These are phyloP conservation scores for Ciborinia camelliae DNA, from an alignment of 2,329 filamentous ascomycete species.

Conservation along the genomic window DNA sequence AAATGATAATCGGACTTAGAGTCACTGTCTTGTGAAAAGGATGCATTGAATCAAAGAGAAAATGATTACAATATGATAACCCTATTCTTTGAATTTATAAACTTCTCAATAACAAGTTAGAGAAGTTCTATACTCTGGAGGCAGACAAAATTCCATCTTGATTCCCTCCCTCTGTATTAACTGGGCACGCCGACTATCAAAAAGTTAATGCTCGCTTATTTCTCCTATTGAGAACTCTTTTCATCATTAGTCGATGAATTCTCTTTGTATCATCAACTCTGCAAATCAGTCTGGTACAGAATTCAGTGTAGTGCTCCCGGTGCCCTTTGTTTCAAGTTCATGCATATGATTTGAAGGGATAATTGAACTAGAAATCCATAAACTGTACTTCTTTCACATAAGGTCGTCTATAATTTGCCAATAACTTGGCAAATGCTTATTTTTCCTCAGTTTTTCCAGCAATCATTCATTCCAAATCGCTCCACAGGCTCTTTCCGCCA, in stretches of 20 bases:
- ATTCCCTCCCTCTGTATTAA: not conserved
- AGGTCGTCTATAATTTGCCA: too few relatives aligned
- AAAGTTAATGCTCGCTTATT: not conserved
- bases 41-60: not conserved
- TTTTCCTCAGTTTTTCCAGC: too few relatives aligned
- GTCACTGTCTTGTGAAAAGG: not conserved
- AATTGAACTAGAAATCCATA: too few relatives aligned
- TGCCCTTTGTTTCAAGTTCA: too few relatives aligned
- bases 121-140: not conserved
- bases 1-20: not conserved
- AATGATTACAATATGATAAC: not conserved
- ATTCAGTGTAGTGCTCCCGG: too few relatives aligned
- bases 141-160: too few relatives aligned
- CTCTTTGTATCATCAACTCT: not conserved
- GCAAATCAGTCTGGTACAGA: too few relatives aligned
- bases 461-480: not conserved
- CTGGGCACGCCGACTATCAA: too few relatives aligned
- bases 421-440: slow-evolving; percentile 7
- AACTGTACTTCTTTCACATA: too few relatives aligned
- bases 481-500: not conserved
- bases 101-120: not conserved
- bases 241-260: too few relatives aligned
- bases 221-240: not conserved
- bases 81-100: not conserved
- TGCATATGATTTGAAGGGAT: too few relatives aligned